Evolutionary conservation across 2,329 filamentous ascomycete species (phyloP), one percentile per base, ranked within the genome.

Genomic region (Fusarium lateritium): DNA sequence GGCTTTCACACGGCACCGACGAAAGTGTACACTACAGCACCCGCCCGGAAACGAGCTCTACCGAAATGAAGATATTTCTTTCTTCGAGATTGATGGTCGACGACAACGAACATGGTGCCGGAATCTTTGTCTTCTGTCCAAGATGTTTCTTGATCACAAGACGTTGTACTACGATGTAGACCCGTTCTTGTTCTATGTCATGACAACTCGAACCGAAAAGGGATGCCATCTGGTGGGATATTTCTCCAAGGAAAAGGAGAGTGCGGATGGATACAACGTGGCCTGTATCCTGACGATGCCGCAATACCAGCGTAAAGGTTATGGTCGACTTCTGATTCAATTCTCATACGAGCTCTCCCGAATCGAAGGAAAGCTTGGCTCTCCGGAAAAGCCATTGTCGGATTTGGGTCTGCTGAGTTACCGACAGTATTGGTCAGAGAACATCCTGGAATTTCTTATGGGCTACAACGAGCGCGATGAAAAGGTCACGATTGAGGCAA

Each of bases 101-200:
- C 89, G 97, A 60, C 97, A 99, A 77, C 89, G 95, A 6, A 97
- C 95, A 2, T 99, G 96, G 90, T 99, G 96, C 76, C 92, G 97
- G 53, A 99, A 99, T 73, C 86, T 99, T 7, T 99, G 96, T 79
- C 84, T 99, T 11, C 84, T 99, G 17, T 96, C 92, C 22, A 99
- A 99, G 76, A 93, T 98, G 82, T 99, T 99, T 77, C 86, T 99
- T 38, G 96, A 97, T 71, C 97, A 98, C 79, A 99, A 99, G 81
- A 98, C 96, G 7, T 89, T 99, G 9, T 99, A 98, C 83, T 99
- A 99, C 82, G 96, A 99, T 74, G 96, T 99, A n/a, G 96, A 99
- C 69, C 96, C 96, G 0, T 99, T 99, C 77, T 83, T 99, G 36
- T 99, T 99, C 83, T 99, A 99, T 81, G 95, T 97, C 79, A 98